Conservation (phyloP, 2,329 filamentous ascomycete species). For the Pseudogymnoascus sp. region DNA sequence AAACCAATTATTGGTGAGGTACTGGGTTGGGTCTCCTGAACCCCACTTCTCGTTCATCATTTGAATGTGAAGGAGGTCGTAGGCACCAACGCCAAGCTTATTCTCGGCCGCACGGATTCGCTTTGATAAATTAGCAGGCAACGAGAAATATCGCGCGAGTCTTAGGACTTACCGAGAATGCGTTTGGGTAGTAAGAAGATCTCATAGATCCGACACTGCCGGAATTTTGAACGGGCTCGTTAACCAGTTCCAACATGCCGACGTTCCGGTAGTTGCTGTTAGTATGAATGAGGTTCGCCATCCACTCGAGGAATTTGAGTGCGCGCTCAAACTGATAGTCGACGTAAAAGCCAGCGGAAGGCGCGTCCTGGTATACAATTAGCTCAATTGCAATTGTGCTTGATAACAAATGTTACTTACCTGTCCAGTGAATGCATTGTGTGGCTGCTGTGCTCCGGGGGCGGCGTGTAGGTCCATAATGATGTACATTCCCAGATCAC, state of each 20-base stretch:
- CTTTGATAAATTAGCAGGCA: conserved; percentile 17
- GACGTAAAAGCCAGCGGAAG: conserved; percentile 45
- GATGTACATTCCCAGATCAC: conserved; percentile 38
- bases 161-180: conserved; percentile 30
- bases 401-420: conserved; percentile 9
- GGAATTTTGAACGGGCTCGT: conserved; percentile 43
- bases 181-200: conserved; percentile 40
- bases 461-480: conserved; percentile 43
- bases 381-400: not conserved
- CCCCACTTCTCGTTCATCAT: conserved; percentile 48
- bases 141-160: not conserved
- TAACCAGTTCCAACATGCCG: conserved; percentile 51
- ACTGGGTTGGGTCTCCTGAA: conserved; percentile 43
- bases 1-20: conserved; percentile 36
- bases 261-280: conserved; percentile 43
- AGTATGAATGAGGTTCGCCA: conserved; percentile 44
- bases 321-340: conserved; percentile 49
- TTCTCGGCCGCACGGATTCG: conserved; percentile 43
- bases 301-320: conserved; percentile 46
- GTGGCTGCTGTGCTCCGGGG: conserved; percentile 36
- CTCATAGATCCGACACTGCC: conserved; percentile 31
- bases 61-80: conserved; percentile 45
- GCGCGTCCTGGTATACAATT: conserved; percentile 25
- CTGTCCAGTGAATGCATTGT: conserved; percentile 36
- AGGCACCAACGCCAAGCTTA: conserved; percentile 33